Conservation (phyloP, 305 asterid species). For the Coffea humblotiana region DNA sequence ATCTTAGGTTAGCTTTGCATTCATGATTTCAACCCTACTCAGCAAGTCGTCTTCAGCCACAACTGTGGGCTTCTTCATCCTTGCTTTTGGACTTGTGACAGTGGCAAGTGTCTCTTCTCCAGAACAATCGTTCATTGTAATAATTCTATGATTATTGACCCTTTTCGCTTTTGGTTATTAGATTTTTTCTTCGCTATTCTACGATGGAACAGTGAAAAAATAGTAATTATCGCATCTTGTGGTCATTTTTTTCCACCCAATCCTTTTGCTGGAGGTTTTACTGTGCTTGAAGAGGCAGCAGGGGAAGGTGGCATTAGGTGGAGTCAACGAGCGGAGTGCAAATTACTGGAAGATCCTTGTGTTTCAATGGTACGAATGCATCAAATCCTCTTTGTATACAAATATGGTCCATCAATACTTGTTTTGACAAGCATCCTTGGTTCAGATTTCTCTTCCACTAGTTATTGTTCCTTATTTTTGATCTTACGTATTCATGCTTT, state of each 20-base stretch:
- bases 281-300: slow-evolving; percentile 61
- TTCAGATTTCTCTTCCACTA: too few species aligned
- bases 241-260: slow-evolving; percentile 89
- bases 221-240: slow-evolving; percentile 41
- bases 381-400: not conserved
- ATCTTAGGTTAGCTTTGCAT: slow-evolving; percentile 37
- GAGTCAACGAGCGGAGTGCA: slow-evolving; percentile 61
- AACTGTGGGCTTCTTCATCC: slow-evolving; percentile 58
- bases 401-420: not conserved
- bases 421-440: not conserved
- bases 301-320: slow-evolving; percentile 73
- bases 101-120: slow-evolving; percentile 45
- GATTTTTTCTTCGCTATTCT: slow-evolving; percentile 46
- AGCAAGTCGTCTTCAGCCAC: slow-evolving; percentile 40
- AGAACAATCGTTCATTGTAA: slow-evolving; percentile 19
- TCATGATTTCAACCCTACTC: slow-evolving; percentile 31
- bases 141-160: slow-evolving; percentile 6
- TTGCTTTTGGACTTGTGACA: slow-evolving; percentile 72
- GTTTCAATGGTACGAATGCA: slow-evolving; percentile 54
- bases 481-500: not conserved
- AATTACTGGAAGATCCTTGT: slow-evolving; percentile 58
- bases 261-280: slow-evolving; percentile 75
- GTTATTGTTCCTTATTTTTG: not conserved
- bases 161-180: slow-evolving; percentile 54
- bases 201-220: slow-evolving; percentile 36